phyloP scores from a whole-genome alignment of 2,329 filamentous ascomycete species.

The Akanthomyces lecanii region DNA sequence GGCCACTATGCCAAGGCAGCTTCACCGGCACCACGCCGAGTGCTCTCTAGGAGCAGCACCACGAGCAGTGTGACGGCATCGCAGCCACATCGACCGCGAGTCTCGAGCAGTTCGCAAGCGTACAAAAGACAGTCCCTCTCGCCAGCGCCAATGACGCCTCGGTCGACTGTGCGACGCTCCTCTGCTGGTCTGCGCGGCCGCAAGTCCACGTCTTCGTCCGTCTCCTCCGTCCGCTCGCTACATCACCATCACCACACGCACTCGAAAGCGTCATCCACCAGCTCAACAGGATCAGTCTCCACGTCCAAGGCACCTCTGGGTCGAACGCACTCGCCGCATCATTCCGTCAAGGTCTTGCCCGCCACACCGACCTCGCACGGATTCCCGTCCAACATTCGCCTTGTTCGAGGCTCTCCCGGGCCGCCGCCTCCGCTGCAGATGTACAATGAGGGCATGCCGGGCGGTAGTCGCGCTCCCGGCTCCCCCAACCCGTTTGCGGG shows the following conservation, averaged over 20 bases:
- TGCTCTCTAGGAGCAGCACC: slow-evolving; percentile 23
- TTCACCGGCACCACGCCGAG: slow-evolving; percentile 19
- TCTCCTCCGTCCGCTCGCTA: slow-evolving; percentile 88
- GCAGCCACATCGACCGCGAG: slow-evolving; percentile 26
- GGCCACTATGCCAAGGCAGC: slow-evolving; percentile 37
- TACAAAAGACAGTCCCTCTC: slow-evolving; percentile 77
- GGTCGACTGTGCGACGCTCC: slow-evolving; percentile 77
- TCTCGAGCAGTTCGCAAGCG: slow-evolving; percentile 31
- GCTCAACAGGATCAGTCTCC: slow-evolving; percentile 70
- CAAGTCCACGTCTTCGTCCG: slow-evolving; percentile 92
- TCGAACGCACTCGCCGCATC: slow-evolving; percentile 71
- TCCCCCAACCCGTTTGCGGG: slow-evolving; percentile 57
- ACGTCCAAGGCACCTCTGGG: slow-evolving; percentile 63
- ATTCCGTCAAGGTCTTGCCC: slow-evolving; percentile 91
- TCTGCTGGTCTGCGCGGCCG: slow-evolving; percentile 81
- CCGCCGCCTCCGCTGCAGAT: slow-evolving; percentile 37
- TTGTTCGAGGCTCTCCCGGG: slow-evolving; percentile 61
- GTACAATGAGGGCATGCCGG: slow-evolving; percentile 57
- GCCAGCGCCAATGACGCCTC: slow-evolving; percentile 81
- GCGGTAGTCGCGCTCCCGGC: slow-evolving; percentile 40
- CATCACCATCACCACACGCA: slow-evolving; percentile 83
- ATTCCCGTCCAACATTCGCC: slow-evolving; percentile 81
- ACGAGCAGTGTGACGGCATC: slow-evolving; percentile 26
- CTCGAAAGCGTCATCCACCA: slow-evolving; percentile 91
- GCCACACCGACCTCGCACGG: slow-evolving; percentile 71